These are phyloP conservation scores for Lonicera japonica DNA, from an alignment of 129 eudicot genomes.

Conservation along the genomic window DNA sequence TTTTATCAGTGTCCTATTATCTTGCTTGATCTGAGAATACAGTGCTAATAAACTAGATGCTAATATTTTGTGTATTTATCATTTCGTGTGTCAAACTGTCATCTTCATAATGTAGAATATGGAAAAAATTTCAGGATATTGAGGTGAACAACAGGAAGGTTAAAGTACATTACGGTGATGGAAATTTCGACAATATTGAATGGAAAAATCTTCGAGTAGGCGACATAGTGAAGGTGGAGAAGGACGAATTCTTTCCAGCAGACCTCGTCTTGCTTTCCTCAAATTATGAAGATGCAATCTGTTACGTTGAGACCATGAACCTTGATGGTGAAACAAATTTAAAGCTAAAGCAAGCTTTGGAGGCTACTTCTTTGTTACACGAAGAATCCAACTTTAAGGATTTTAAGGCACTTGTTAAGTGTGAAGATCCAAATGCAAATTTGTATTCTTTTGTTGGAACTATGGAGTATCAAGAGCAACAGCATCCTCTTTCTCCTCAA, in stretches of 20 bases:
- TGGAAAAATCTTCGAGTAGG: slow-evolving; percentile 87
- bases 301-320: slow-evolving; percentile 96
- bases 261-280: slow-evolving; percentile 87
- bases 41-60: no score
- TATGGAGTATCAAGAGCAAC: slow-evolving; percentile 65
- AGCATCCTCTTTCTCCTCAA: slow-evolving; percentile 76
- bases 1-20: background rate
- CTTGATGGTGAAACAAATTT: slow-evolving; percentile 96
- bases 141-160: slow-evolving; percentile 86
- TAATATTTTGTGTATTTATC: background rate
- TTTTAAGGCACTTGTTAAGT: slow-evolving; percentile 62
- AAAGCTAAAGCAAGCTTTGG: slow-evolving; percentile 82
- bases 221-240: slow-evolving; percentile 72
- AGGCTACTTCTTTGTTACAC: slow-evolving; percentile 51
- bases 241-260: slow-evolving; percentile 91
- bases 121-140: slow-evolving; percentile 52
- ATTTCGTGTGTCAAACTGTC: background rate
- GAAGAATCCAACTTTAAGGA: slow-evolving; percentile 43
- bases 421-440: slow-evolving; percentile 95
- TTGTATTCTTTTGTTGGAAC: slow-evolving; percentile 75
- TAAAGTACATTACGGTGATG: slow-evolving; percentile 63
- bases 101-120: background rate
- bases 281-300: slow-evolving; percentile 77
- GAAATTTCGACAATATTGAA: slow-evolving; percentile 48
- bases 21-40: background rate